A percentile compares a stretch with the other conserved stretches of the same genome.
These are phyloP conservation scores for Casuarina cunninghamiana DNA, from an alignment of 306 rosid species.

Conservation along the genomic window DNA sequence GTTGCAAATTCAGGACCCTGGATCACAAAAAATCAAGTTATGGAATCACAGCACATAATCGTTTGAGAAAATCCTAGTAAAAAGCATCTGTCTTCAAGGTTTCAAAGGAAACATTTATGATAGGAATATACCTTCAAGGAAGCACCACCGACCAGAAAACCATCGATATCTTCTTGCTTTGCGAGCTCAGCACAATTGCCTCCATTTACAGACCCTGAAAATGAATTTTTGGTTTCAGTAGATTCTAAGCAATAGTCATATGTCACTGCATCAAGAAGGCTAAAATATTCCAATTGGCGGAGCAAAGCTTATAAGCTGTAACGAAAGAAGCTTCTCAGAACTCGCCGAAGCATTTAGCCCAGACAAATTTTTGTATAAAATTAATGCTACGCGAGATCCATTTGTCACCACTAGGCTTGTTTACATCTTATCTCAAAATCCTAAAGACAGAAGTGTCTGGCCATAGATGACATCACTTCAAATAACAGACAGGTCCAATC, in stretches of 20 bases:
- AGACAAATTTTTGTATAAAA: not conserved
- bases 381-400: not conserved
- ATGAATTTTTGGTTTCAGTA: constrained; percentile 5
- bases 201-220: constrained; percentile 92
- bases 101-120: constrained; percentile 6
- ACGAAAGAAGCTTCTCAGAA: constrained; percentile 5
- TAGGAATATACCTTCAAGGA: constrained; percentile 70
- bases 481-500: not conserved
- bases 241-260: not conserved
- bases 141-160: constrained; percentile 98
- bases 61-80: not conserved
- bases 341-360: constrained; percentile 3
- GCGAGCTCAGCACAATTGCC: constrained; percentile 91
- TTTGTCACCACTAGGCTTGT: not conserved
- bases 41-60: constrained; percentile 5
- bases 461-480: not conserved
- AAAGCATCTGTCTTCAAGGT: not conserved
- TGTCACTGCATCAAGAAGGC: not conserved
- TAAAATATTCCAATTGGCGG: not conserved
- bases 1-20: constrained; percentile 97
- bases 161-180: constrained; percentile 94
- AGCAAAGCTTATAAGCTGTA: constrained; percentile 3
- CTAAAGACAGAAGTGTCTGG: not conserved
- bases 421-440: not conserved
- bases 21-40: constrained; percentile 23